Evolutionary conservation across 352 stramenopile species (phyloP), one percentile per base, ranked within the genome.

Genomic region (Globisporangium abappressorium): DNA sequence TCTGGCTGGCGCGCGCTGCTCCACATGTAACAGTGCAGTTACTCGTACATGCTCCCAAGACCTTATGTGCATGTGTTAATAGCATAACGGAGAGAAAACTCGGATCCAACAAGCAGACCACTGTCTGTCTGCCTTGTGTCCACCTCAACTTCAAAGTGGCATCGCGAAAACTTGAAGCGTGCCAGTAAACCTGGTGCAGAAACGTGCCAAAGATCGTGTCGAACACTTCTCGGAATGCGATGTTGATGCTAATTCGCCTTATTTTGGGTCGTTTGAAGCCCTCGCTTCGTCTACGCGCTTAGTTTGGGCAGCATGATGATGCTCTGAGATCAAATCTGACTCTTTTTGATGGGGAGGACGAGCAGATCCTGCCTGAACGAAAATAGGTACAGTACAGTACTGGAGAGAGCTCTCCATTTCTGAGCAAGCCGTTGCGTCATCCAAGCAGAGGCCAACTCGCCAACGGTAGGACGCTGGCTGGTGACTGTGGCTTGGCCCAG

Each of bases 171-270:
- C 11, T 57, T 57, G 51, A 57, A 57, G 51, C 28, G 51, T 34
- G 51, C 24, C 51, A 57, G 51, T 57, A 57, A 57, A 57, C 51
- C 14, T 34, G 51, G 51, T 57, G 51, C 4, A 57, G 24, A 57
- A 57, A 15, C 51, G 22, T 43, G 11, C 7, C 49, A 30, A 55
- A 55, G 49, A 55, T 55, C 49, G n/a, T 22, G 3, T 55, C 49
- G 8, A 55, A 30, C 49, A 55, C 49, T 28, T 26, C 1, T 33
- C 22, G n/a, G 9, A 24, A 20, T 43, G 11, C 22, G 49, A 56
- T 56, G 49, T 56, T 56, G 49, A 56, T 56, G 49, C 22, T 20
- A 20, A 18, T 33, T 56, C 4, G 36, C 49, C 12, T 26, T 56
- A 56, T 8, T 33, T 56, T 56, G 22, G 49, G n/a, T 56, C n/a